Conservation (phyloP, 2,329 filamentous ascomycete genomes). For the Botrytis aclada region DNA sequence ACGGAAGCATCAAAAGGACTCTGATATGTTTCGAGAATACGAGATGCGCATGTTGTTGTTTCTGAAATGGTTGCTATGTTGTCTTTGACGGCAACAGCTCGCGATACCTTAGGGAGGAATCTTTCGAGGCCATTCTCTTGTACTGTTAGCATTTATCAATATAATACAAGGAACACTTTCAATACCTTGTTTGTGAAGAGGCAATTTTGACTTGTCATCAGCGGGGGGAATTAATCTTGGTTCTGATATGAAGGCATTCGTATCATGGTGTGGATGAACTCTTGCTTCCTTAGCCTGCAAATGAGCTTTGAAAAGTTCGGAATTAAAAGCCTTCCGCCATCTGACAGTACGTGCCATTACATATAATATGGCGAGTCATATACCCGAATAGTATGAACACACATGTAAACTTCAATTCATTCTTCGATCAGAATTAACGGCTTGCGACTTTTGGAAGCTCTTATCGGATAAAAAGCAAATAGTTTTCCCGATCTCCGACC, state of each 20-base stretch:
- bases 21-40: conserved; percentile 64
- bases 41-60: conserved; percentile 82
- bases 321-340: neutral
- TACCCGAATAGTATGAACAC: neutral
- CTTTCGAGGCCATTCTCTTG: neutral
- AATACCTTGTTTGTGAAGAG: neutral
- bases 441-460: neutral
- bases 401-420: neutral
- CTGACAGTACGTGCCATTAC: conserved; percentile 2
- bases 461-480: neutral
- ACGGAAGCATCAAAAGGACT: conserved; percentile 84
- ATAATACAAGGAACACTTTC: neutral
- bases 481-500: conserved; percentile 7
- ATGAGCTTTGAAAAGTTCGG: neutral
- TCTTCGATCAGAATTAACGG: neutral
- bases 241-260: conserved; percentile 21
- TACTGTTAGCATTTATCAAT: neutral
- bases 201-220: neutral
- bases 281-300: neutral
- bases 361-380: neutral
- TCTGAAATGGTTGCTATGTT: conserved; percentile 65
- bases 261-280: neutral
- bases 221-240: neutral
- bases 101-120: neutral
- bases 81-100: conserved; percentile 59